Conservation (phyloP, 805 yeast genomes). For the Zygosaccharomyces gambellarensis region DNA sequence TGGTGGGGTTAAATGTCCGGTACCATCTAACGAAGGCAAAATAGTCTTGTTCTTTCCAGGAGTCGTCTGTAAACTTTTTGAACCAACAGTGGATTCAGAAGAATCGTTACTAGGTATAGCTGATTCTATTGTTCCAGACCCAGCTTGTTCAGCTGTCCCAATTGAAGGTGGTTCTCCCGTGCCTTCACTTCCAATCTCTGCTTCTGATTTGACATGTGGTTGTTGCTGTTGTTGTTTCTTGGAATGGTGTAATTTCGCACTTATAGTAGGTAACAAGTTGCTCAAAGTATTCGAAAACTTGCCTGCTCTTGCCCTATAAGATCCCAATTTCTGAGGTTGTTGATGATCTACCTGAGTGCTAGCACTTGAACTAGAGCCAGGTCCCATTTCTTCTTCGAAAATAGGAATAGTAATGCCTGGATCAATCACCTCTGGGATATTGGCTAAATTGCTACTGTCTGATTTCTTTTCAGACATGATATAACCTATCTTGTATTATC, state of each 20-base stretch:
- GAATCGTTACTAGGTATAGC: conserved; percentile 12
- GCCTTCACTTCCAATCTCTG: conserved; percentile 1
- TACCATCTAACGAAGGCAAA: conserved; percentile 15
- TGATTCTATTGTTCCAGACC: conserved; percentile 8
- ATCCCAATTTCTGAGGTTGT: conserved; percentile 32
- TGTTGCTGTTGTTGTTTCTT: conserved; percentile 13
- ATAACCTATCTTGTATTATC: background rate
- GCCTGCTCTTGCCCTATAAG: conserved; percentile 34
- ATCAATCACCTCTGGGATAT: conserved; percentile 31
- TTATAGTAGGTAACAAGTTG: conserved; percentile 33
- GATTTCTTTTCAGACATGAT: conserved; percentile 12
- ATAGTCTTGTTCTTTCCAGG: conserved; percentile 15
- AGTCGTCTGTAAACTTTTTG: conserved; percentile 9
- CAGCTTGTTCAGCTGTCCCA: conserved; percentile 1
- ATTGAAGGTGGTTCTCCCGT: background rate
- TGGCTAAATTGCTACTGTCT: conserved; percentile 12
- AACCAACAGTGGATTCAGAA: conserved; percentile 17
- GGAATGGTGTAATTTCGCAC: conserved; percentile 34
- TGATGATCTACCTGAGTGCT: conserved; percentile 15
- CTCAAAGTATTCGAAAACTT: conserved; percentile 34
- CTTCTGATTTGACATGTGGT: conserved; percentile 2
- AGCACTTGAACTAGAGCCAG: conserved; percentile 4
- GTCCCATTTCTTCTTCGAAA: conserved; percentile 28
- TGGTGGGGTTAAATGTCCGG: conserved; percentile 29
- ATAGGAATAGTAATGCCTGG: conserved; percentile 35